Evolutionary conservation across 495 filamentous ascomycete species (phyloP).

Genomic region (Daldinia bambusicola): DNA sequence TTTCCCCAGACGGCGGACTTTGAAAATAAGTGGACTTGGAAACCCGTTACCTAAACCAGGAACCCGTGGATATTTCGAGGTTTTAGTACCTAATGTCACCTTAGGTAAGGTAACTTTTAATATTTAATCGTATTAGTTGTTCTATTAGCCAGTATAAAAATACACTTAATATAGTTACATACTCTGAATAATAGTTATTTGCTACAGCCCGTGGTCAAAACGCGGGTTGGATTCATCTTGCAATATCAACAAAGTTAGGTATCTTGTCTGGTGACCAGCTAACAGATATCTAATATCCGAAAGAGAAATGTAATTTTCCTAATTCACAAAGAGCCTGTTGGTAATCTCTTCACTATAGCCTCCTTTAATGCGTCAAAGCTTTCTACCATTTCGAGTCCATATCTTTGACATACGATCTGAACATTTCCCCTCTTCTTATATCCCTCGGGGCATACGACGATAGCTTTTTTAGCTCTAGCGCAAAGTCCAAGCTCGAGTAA

Average conservation of each 20-base stretch:
- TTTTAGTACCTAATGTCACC: not conserved
- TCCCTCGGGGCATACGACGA: constrained; percentile 62
- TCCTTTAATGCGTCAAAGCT: constrained; percentile 46
- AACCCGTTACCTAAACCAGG: not conserved
- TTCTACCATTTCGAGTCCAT: constrained; percentile 53
- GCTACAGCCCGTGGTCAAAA: no score
- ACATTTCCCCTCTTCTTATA: constrained; percentile 69
- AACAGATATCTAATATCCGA: no score
- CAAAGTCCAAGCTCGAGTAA: constrained; percentile 65
- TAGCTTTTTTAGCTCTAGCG: constrained; percentile 55
- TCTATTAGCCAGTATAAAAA: no score
- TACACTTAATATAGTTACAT: no score
- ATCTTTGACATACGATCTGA: constrained; percentile 61
- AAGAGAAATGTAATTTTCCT: no score
- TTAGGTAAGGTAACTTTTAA: no score
- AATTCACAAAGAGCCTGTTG: constrained; percentile 1
- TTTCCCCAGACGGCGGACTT: not conserved
- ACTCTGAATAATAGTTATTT: no score
- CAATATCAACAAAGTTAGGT: no score
- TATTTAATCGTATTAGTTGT: no score
- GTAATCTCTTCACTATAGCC: constrained; percentile 42
- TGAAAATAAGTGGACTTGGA: not conserved
- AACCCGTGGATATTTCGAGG: not conserved
- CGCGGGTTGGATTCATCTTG: no score
- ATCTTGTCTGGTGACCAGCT: no score